Evolutionary conservation across 306 rosid genomes (phyloP), one percentile per base, ranked within the genome.

Genomic region (Pterocarpus santalinus): DNA sequence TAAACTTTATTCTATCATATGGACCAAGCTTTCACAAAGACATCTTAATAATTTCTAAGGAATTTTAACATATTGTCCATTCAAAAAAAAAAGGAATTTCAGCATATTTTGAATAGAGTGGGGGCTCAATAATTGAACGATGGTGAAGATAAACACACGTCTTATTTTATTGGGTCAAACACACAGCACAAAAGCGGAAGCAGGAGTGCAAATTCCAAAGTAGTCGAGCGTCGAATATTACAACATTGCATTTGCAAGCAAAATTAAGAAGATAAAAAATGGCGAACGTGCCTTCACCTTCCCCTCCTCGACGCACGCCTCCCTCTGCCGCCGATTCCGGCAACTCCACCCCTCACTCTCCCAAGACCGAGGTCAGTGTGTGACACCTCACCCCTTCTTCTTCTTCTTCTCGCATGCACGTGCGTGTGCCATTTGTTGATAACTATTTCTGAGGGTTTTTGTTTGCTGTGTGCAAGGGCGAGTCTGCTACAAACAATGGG

Each of bases 281-380:
- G 91, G 86, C 86, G 30, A 85, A 16, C 60, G 38, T 76, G 79
- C 75, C 88, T 76, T 82, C 91, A 78, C 80, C 89, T 71, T 87
- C 89, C 84, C 63, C 89, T 7, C 41, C 89, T 7, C 78, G 84
- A 38, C 78, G 85, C 8, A 60, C 87, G 8, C 82, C 87, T 73
- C 82, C 80, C 39, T 76, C 93, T 17, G 87, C 88, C 75, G 63
- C 90, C 61, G 87, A 82, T 73, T 83, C 91, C 13, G 87, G 82
- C 17, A 76, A 72, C 88, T 63, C 87, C 41, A 78, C 88, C 53
- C 49, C 82, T 41, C 85, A 56, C 14, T 74, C 87, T 72, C 60
- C 65, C 1, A 83, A 78, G 53, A 85, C 44, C 47, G 82, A 82
- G 97, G 97, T 93, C 4, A 69, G 5, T 47, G 28, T 22, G 28